Conservation (phyloP, 176 grass and related monocot species). For the Phragmites australis region DNA sequence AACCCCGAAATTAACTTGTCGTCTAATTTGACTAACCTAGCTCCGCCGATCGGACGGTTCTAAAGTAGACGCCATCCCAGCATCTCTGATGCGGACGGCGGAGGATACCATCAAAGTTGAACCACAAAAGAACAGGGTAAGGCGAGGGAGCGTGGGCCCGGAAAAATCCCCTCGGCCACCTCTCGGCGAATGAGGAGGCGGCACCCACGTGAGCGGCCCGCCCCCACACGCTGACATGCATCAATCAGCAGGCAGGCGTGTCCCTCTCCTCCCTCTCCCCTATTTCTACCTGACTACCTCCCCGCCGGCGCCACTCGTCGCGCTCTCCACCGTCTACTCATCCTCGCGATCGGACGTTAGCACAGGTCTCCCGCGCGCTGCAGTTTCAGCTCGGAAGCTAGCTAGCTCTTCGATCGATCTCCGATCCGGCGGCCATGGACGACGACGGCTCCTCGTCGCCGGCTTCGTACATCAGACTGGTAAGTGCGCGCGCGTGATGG, state of each 20-base stretch:
- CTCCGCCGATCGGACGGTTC: not conserved
- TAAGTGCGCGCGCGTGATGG: not conserved
- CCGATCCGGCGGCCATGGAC: slow-evolving; percentile 32
- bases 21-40: not conserved
- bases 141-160: slow-evolving; percentile 26
- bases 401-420: not conserved
- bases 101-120: not conserved
- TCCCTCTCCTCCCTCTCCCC: not conserved
- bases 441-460: slow-evolving; percentile 39
- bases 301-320: slow-evolving; percentile 13
- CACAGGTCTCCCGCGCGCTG: not conserved
- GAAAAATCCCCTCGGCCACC: slow-evolving; percentile 36
- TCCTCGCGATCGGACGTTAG: not conserved
- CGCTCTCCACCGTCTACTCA: not conserved
- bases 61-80: not conserved
- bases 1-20: too few species aligned
- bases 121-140: slow-evolving; percentile 4
- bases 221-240: slow-evolving; percentile 31
- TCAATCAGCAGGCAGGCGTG: not conserved
- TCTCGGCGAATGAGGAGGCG: slow-evolving; percentile 48
- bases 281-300: slow-evolving; percentile 64
- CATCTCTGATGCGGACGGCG: not conserved
- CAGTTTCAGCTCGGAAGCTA: not conserved
- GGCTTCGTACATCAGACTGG: slow-evolving; percentile 73
- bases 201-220: slow-evolving; percentile 53